Conservation (phyloP, 495 filamentous ascomycete genomes). For the Hypoxylon fuscum region DNA sequence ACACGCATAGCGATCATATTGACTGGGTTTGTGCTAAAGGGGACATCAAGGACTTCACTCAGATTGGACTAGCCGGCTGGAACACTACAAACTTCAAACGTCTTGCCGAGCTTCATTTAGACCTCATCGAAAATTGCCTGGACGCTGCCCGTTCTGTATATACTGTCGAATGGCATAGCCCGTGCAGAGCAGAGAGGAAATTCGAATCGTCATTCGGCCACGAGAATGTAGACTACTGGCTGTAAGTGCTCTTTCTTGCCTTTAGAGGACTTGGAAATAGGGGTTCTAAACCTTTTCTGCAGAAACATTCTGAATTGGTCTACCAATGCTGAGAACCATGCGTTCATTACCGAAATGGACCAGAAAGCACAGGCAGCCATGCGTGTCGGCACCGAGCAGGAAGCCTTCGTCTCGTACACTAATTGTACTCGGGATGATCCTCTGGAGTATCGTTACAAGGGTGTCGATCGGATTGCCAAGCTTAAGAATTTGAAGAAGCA, state of each 20-base stretch:
- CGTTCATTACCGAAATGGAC: conserved; percentile 11
- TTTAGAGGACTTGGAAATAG: neutral
- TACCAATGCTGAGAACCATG: conserved; percentile 9
- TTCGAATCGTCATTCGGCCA: conserved; percentile 2
- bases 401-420: conserved; percentile 10
- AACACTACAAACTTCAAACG: conserved; percentile 2
- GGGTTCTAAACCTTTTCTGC: neutral
- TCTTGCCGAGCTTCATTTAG: conserved; percentile 2
- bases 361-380: conserved; percentile 12
- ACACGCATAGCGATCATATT: conserved; percentile 11
- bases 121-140: neutral
- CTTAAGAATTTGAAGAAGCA: conserved; percentile 19
- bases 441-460: conserved; percentile 20
- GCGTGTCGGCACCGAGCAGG: neutral
- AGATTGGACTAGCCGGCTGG: neutral
- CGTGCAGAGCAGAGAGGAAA: conserved; percentile 3
- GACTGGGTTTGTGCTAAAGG: conserved; percentile 9
- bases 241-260: conserved; percentile 2
- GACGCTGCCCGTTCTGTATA: conserved; percentile 4
- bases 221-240: conserved; percentile 7
- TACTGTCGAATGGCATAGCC: conserved; percentile 5
- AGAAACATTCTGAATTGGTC: conserved; percentile 13
- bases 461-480: neutral
- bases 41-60: conserved; percentile 8
- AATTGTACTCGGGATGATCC: conserved; percentile 13